Evolutionary conservation across 164 flowering plant genomes (phyloP), one percentile per base, ranked within the genome.

Genomic region (Paratinospora sagittata): DNA sequence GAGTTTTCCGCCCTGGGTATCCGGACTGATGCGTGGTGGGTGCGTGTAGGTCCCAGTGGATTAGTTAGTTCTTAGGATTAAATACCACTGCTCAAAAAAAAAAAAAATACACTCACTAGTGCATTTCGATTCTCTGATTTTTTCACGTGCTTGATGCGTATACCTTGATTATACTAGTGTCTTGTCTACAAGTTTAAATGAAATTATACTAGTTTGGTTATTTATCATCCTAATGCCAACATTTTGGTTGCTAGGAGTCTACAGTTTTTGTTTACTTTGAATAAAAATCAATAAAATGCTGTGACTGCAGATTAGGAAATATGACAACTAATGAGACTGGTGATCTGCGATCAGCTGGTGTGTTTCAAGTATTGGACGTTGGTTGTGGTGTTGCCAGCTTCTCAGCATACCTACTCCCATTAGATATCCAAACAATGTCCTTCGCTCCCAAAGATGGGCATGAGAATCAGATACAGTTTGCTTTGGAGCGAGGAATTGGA

Each of bases 361-460:
- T 95, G 21, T 78, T 62, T 81, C 98, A 91, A 80, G 96, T 92
- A 75, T 74, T 95, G 67, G 99, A 95, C 83, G 93, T 92, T 84
- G 99, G 99, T 41, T 95, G 99, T 79, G 98, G 99, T n/a, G 98
- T 91, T 74, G 98, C 98, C n/a, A 92, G 99, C 80, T 95, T 95
- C 77, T 86, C 97, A 24, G 99, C 99, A 52, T 92, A 88, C 82
- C 88, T 95, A 64, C 90, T 91, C 77, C 87, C 94, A 12, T 75
- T 92, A 68, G 85, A 82, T 67, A 90, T 95, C 69, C 92, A 89
- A 77, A 95, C 98, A 33, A 89, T 95, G 98, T 95, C 98, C 1
- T 90, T 95, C 88, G 99, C 99, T 72, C 98, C 98, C 65, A 92
- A 95, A 81, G 99, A 95, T 84, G 96, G 95, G 36, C 98, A 92